A percentile compares a stretch with the other conserved stretches of the same genome.
Conservation (phyloP, 306 rosid genomes). For the Canavalia gladiata region DNA sequence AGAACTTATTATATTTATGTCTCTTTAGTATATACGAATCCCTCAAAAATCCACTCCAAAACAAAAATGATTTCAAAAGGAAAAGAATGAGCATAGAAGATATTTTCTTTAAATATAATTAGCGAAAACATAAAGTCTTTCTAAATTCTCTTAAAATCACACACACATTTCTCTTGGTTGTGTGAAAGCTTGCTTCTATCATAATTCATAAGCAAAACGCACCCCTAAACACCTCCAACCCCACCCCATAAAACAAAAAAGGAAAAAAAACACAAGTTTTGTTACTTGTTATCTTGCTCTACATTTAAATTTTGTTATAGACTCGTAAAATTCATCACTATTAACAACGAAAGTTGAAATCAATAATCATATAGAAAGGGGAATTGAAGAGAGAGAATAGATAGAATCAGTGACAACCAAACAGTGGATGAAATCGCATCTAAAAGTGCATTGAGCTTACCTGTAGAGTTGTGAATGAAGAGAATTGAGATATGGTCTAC, state of each 20-base stretch:
- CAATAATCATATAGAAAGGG: not conserved
- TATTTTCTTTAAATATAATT: too few relatives aligned
- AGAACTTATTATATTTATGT: too few relatives aligned
- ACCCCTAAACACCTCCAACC: not conserved
- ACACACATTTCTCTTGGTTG: not conserved
- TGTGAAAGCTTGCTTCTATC: not conserved
- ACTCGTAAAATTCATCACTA: not conserved
- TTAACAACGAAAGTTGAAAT: not conserved
- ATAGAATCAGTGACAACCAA: not conserved
- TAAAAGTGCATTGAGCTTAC: not conserved
- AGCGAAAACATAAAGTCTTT: too few relatives aligned
- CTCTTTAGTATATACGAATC: too few relatives aligned
- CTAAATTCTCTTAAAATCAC: not conserved
- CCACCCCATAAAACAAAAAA: not conserved
- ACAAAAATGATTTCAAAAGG: too few relatives aligned
- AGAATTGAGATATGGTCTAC: not conserved
- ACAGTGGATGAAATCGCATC: not conserved
- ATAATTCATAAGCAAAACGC: not conserved
- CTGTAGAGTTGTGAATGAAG: not conserved
- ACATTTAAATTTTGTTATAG: not conserved
- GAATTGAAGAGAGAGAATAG: not conserved
- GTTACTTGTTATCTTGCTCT: not conserved
- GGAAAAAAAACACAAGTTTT: conserved; percentile 5
- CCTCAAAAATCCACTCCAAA: too few relatives aligned
- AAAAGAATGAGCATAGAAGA: too few relatives aligned